Base-by-base conservation (phyloP, 2,329 filamentous ascomycete species). In the Pseudopyrenochaeta lycopersici region DNA sequence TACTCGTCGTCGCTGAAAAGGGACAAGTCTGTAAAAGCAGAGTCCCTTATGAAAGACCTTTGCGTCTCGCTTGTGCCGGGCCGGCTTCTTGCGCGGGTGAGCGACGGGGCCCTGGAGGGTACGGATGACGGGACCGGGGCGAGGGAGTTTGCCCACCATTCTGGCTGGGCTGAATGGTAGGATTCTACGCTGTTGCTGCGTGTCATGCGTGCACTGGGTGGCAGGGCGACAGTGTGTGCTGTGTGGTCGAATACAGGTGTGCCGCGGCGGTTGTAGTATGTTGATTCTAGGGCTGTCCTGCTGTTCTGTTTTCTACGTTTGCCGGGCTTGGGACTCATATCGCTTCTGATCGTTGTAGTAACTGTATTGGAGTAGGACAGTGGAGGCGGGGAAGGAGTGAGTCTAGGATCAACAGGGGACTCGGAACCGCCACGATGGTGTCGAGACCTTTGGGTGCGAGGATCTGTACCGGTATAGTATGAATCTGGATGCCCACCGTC, bases 231-330 rank as follows among this genome's bases (percentile, higher is more conserved):
- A 1, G 17, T 23, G 12, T 11, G 36, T 6, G 9, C 7, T 21
- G 18, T 14, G 5, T 7, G 4, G 4, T 20, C 36, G 11, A 39
- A 14, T 2, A 39, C 14, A 9, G 36, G 6, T 27, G 23, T 27
- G 4, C 23, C 23, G 23, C 23, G 5, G 41, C 46, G 30, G 48
- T 46, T n/a, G 21, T 12, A 17, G 15, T 32, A 42, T 48, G 18
- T 33, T 52, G 17, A 49, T 20, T 4, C 51, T 47, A 43, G 36
- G 2, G 21, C 11, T 2, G 18, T 59, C 17, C 38, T 32, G 20
- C 54, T 58, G 21, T 46, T 44, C 21, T 52, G 46, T 10, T 53
- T 62, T 7, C 45, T 53, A 2, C 50, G 20, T 27, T 56, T 63
- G 6, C 30, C 41, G 12, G 43, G 46, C 18, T 20, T 18, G 4